Base-by-base conservation (phyloP, 192 early-diverging fungal genomes). In the Glomus cerebriforme region DNA sequence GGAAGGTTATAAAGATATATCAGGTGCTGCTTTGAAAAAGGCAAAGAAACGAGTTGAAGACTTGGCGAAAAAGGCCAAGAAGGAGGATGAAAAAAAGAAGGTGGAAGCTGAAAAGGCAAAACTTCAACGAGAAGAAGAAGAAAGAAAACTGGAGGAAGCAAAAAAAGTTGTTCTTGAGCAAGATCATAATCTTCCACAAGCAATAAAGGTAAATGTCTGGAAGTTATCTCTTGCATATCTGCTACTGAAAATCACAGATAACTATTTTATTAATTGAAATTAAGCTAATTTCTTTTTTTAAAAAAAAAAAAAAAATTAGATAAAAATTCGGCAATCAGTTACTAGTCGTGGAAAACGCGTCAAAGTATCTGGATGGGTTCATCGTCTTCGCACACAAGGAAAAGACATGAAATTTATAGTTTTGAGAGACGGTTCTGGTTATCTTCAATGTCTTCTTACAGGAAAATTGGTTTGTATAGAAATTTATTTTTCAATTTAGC, bases 371-470 rank as follows among this genome's bases (percentile, higher is more conserved):
- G 98, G 97, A 47, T 99, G 98, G 98, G 96, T 99, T 73, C 96
- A 97, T 88, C 91, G 95, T 35, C 87, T 93, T 80, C 94, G 98
- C 73, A 93, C 93, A 47, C 98, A 99, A 86, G 98, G 98, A 72
- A 96, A 95, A 84, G 94, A 97, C 87, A 93, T 99, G 93, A 93
- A 92, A 87, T 99, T 99, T 85, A 70, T 97, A 15, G 91, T 98
- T 31, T 84, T 99, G 65, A 93, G 98, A 68, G 98, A 99, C 83
- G 98, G 98, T 49, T 89, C 93, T 59, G 98, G 97, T 24, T 97
- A 87, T 80, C 82, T 99, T 79, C 98, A 99, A 84, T 96, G 96
- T 83, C 88, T 99, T 37, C 84, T 99, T 77, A 96, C 89, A 43
- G 93, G 94, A 60, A 86, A 88, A 66, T 90, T 96, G 84, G 94